Percentiles rank a stretch among this genome's conserved stretches.
phyloP scores from a whole-genome alignment of 176 grass and related monocot species.

The Ananas comosus region DNA sequence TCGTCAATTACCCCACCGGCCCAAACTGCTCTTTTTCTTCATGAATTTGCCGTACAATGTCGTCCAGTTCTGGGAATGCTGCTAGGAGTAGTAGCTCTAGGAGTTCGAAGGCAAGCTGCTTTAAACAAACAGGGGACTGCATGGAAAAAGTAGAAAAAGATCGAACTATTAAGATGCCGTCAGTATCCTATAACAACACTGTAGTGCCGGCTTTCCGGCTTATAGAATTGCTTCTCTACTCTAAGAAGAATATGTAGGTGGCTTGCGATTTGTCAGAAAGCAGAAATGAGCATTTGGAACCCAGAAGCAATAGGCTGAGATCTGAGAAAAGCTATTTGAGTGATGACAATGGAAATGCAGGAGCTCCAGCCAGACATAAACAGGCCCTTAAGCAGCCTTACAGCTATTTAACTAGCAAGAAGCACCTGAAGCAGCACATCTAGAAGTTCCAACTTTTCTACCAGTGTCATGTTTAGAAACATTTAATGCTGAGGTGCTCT shows the following conservation, averaged over 20 bases:
- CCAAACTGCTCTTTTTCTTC: conserved; percentile 44
- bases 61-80: conserved; percentile 78
- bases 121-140: conserved; percentile 91
- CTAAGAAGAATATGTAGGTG: neutral
- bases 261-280: too few relatives aligned
- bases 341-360: too few relatives aligned
- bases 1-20: neutral
- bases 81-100: conserved; percentile 70
- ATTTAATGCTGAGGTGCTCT: too few relatives aligned
- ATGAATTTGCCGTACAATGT: conserved; percentile 51
- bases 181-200: neutral
- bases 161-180: neutral
- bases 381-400: neutral
- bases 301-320: too few relatives aligned
- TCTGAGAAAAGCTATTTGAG: too few relatives aligned
- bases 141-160: conserved; percentile 5
- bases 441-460: too few relatives aligned
- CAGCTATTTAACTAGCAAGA: neutral
- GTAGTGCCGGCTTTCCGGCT: neutral
- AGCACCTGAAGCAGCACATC: too few relatives aligned
- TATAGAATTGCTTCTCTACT: neutral
- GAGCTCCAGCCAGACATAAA: too few relatives aligned
- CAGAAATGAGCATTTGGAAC: too few relatives aligned
- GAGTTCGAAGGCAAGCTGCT: conserved; percentile 79
- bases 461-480: too few relatives aligned